Evolutionary conservation across 495 filamentous ascomycete species (phyloP).

Genomic region (Eremomyces bilateralis): DNA sequence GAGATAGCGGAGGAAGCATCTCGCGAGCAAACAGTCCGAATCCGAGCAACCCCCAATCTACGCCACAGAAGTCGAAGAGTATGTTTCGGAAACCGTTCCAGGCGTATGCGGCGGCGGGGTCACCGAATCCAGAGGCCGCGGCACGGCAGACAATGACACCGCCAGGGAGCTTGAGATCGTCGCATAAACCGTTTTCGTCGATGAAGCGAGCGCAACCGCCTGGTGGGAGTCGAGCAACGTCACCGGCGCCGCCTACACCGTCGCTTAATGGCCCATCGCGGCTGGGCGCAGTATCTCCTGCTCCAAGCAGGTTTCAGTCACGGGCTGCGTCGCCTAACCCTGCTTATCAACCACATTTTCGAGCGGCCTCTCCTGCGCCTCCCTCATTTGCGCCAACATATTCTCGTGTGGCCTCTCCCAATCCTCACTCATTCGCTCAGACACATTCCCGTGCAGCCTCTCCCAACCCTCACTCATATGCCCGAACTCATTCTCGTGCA

Average conservation of each 20-base stretch:
- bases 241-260: constrained; percentile 5
- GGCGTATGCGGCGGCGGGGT: constrained; percentile 29
- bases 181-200: constrained; percentile 19
- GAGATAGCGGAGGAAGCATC: constrained; percentile 26
- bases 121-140: constrained; percentile 15
- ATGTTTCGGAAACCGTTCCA: constrained; percentile 48
- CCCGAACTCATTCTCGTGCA: constrained; percentile 18
- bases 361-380: too few species aligned
- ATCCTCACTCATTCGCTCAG: constrained; percentile 6
- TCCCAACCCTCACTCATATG: constrained; percentile 13
- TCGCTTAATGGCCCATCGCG: constrained; percentile 11
- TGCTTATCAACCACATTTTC: not conserved
- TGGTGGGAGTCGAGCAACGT: not conserved
- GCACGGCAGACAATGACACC: constrained; percentile 17
- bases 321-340: not conserved
- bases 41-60: constrained; percentile 13
- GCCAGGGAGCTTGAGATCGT: constrained; percentile 12
- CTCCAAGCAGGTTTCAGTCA: too few species aligned
- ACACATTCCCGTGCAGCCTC: constrained; percentile 9
- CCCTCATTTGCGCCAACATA: not conserved
- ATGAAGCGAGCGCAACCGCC: constrained; percentile 18
- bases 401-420: constrained; percentile 6
- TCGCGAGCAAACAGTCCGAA: constrained; percentile 17
- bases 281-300: constrained; percentile 9
- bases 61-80: constrained; percentile 31